Evolutionary conservation across 73 alveolate species (phyloP).

Genomic region (Paraurostyla sp.): DNA sequence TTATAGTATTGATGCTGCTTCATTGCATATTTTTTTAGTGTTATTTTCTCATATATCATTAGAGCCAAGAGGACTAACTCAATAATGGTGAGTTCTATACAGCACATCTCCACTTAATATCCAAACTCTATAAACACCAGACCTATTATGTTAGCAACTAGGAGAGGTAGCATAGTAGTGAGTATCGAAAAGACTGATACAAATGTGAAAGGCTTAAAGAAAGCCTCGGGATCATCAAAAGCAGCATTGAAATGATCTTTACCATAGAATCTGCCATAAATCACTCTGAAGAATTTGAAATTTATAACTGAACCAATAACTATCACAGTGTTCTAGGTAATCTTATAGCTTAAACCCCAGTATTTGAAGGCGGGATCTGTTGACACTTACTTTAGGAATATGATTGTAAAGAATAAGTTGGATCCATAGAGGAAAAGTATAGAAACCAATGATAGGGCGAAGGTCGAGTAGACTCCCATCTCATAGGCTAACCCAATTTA

Average conservation of each 20-base stretch:
- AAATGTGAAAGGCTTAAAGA: constrained; percentile 59
- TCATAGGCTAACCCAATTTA: background rate
- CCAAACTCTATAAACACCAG: constrained; percentile 55
- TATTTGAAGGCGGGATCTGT: constrained; percentile 55
- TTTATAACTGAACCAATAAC: constrained; percentile 2
- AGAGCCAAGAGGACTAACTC: constrained; percentile 5
- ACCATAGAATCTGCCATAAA: constrained; percentile 52
- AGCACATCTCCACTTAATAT: constrained; percentile 20
- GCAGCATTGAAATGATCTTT: constrained; percentile 57
- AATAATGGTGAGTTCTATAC: constrained; percentile 32
- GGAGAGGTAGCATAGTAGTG: constrained; percentile 42
- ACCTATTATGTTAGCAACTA: constrained; percentile 42
- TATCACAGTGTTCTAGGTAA: background rate
- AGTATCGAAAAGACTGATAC: constrained; percentile 27
- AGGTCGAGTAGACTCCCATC: constrained; percentile 33
- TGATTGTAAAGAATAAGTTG: constrained; percentile 33
- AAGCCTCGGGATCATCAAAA: constrained; percentile 60
- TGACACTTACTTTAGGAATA: background rate
- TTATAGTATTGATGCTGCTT: constrained; percentile 25
- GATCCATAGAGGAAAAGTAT: background rate
- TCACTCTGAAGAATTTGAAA: constrained; percentile 57
- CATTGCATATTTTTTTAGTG: background rate
- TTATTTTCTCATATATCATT: constrained; percentile 33
- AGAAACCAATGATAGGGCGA: constrained; percentile 18
- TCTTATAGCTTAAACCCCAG: constrained; percentile 46